phyloP scores from a whole-genome alignment of 805 yeast species.

The Starmerella floricola region DNA sequence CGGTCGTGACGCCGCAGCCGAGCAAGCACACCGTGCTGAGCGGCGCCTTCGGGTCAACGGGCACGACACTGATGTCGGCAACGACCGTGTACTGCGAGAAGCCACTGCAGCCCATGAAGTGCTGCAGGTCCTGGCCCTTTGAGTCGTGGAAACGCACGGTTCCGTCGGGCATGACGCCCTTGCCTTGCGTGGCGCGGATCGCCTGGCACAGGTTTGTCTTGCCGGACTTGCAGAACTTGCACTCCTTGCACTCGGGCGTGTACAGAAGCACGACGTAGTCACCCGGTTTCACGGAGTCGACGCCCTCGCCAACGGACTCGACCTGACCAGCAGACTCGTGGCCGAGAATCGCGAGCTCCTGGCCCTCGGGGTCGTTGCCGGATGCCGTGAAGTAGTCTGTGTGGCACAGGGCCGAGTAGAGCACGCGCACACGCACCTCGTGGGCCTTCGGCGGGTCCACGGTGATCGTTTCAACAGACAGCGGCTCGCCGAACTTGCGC shows the following conservation, averaged over 20 bases:
- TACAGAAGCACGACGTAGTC: conserved; percentile 88
- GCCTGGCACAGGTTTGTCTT: conserved; percentile 94
- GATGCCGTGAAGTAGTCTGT: conserved; percentile 95
- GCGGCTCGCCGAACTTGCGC: conserved; percentile 76
- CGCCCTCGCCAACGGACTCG: conserved; percentile 91
- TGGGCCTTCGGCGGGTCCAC: conserved; percentile 94
- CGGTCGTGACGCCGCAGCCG: conserved; percentile 98
- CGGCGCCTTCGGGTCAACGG: conserved; percentile 73
- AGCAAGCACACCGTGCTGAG: conserved; percentile 79
- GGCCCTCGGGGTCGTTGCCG: conserved; percentile 94
- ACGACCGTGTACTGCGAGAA: conserved; percentile 96
- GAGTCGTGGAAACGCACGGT: conserved; percentile 67
- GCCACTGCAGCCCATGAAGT: conserved; percentile 97
- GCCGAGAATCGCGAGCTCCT: conserved; percentile 84
- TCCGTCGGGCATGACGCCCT: conserved; percentile 98
- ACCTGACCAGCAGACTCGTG: conserved; percentile 98
- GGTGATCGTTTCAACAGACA: conserved; percentile 72
- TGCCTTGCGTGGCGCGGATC: conserved; percentile 95
- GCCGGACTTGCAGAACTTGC: conserved; percentile 89
- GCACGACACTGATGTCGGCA: conserved; percentile 92
- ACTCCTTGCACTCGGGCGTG: conserved; percentile 92
- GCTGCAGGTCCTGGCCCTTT: conserved; percentile 67
- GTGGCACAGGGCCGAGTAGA: conserved; percentile 91
- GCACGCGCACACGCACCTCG: conserved; percentile 85
- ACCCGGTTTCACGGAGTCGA: conserved; percentile 77